Evolutionary conservation across 768 basidiomycete species (phyloP), one percentile per base, ranked within the genome.

Genomic region (Lactarius sanguifluus): DNA sequence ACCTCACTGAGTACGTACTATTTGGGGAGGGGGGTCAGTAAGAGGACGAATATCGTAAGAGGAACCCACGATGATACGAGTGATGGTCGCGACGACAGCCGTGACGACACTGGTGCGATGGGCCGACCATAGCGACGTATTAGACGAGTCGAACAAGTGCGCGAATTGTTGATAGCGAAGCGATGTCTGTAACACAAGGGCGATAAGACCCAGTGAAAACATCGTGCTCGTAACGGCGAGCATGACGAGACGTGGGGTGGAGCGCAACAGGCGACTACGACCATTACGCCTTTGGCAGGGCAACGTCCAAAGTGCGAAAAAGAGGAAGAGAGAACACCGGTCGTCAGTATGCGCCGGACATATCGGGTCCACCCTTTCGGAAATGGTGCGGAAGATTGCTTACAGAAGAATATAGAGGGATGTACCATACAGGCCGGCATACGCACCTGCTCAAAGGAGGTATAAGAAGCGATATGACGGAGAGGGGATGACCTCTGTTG

Each of bases 341-440:
- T 56, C 55, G 18, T 56, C 55, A 56, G 55, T 34, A 56, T 34
- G 3, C 5, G 9, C 55, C 30, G n/a, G 36, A 32, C 7, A 38
- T 32, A 32, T 32, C 45, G 5, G 23, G 6, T 25, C 5, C 47
- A 12, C 10, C 41, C 41, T 1, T 41, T 45, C 43, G 9, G 43
- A 25, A 36, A 36, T 28, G 41, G 15, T 28, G 20, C 7, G 57
- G 36, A 23, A 36, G 32, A 9, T 18, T 57, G 36, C 66, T 64
- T 28, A 67, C 66, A 64, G 58, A 20, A 67, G 66, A 54, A 64
- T 59, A 58, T 64, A 64, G 16, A 67, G 58, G 32, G 66, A 67
- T 13, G 36, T 59, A 62, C 58, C 36, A 18, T 64, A 67, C 18
- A 64, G 10, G n/a, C 60, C 58, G 41, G 56, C 57, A 28, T 67